Base-by-base conservation (phyloP, 2,329 filamentous ascomycete genomes). In the Sporothrix protearum region DNA sequence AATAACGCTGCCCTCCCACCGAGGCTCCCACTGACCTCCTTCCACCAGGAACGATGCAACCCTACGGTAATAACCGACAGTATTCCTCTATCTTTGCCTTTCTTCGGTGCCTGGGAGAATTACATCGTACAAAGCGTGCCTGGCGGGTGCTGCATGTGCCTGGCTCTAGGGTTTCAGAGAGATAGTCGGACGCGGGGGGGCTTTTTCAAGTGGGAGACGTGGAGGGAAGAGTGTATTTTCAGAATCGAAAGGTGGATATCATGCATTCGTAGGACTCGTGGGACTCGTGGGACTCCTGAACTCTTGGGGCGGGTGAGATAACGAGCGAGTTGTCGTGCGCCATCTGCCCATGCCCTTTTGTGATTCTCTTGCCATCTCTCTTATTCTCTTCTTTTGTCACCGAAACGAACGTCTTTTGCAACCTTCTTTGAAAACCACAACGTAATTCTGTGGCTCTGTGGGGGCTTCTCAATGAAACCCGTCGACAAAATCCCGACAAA, bases 351-450 rank as follows among this genome's bases (percentile, higher is more conserved):
- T 61, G 68, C 55, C 42, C 19, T 61, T 25, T 16, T 3, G n/a
- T 25, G n/a, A 25, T 59, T 22, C 6, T 10, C 28, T 57, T 57
- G 25, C 19, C 16, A 1, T 36, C 25, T 51, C 51, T 59, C 33
- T 42, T 22, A 51, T 42, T 69, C 36, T 36, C 68, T 49, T n/a
- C 12, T 61, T 59, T 55, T 61, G 68, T 69, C 68, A 69, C 68
- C 68, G 68, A 69, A 47, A 33, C 14, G 19, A 8, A 12, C 12
- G 16, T 28, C 25, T 30, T 66, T 36, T 39, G 33, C 36, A 9
- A 6, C 16, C 36, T 6, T 45, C n/a, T 39, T 9, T 25, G 59
- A 45, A 45, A 28, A 64, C 28, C 59, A 45, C 59, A 64, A 64
- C 59, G 59, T 64, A 64, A 45, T 64, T 45, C 49, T 36, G 25